Percentiles rank a stretch among this genome's conserved stretches.
Conservation (phyloP, 2,329 filamentous ascomycete species). For the Didymella arachidicola region DNA sequence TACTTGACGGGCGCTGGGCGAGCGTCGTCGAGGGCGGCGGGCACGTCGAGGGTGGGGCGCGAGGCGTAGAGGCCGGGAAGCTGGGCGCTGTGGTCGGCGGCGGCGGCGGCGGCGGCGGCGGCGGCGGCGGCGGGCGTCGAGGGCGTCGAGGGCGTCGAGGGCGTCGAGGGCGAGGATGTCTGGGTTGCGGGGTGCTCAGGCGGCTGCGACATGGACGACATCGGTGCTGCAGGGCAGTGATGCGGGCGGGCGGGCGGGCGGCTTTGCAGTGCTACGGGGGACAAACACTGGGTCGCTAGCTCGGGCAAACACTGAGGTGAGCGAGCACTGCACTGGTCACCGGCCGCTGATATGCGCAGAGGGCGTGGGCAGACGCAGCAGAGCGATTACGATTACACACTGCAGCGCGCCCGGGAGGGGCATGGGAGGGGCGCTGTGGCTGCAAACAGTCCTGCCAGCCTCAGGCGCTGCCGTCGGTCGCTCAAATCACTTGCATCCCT, state of each 20-base stretch:
- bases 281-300: constrained; percentile 21
- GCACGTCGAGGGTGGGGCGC: constrained; percentile 59
- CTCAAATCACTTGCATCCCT: constrained; percentile 1
- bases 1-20: constrained; percentile 58
- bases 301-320: constrained; percentile 5
- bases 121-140: not conserved
- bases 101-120: not conserved
- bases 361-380: too few species aligned
- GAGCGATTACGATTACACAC: not conserved
- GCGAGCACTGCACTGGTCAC: constrained; percentile 3
- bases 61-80: constrained; percentile 50
- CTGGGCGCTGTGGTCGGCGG: not conserved
- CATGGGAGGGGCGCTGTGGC: constrained; percentile 5
- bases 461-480: not conserved
- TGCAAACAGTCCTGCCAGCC: constrained; percentile 9
- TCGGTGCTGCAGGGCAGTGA: constrained; percentile 8
- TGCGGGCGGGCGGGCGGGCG: constrained; percentile 11
- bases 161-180: constrained; percentile 1
- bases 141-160: constrained; percentile 5
- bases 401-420: constrained; percentile 7
- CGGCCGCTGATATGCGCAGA: constrained; percentile 5
- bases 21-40: constrained; percentile 46
- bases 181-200: constrained; percentile 11
- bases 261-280: constrained; percentile 28
- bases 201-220: constrained; percentile 19